Evolutionary conservation across 2,329 filamentous ascomycete species (phyloP).

Genomic region (Talaromyces sp.): DNA sequence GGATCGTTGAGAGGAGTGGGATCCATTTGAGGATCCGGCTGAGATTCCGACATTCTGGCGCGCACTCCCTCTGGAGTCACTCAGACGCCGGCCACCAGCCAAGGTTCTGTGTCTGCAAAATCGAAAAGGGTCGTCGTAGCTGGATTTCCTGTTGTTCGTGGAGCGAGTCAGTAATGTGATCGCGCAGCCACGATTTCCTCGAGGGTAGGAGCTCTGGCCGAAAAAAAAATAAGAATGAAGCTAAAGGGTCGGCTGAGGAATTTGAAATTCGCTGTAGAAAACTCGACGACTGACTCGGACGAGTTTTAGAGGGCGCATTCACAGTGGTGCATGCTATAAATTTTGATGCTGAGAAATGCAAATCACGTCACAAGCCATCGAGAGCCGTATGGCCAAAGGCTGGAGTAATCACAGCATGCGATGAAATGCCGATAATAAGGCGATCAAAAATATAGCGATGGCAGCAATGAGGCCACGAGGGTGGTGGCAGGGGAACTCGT

Average conservation of each 20-base stretch:
- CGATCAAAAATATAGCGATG: background rate
- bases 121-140: background rate
- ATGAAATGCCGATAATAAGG: background rate
- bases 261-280: background rate
- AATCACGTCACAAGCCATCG: background rate
- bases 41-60: slow-evolving; percentile 8
- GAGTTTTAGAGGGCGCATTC: background rate
- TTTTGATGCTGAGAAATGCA: background rate
- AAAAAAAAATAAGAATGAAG: background rate
- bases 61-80: background rate
- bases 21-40: background rate
- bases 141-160: background rate
- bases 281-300: background rate
- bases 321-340: background rate
- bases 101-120: background rate
- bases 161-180: background rate
- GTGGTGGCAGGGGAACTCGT: background rate
- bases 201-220: background rate
- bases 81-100: background rate
- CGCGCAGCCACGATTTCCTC: background rate
- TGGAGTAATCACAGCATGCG: background rate
- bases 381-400: background rate
- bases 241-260: background rate
- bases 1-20: background rate
- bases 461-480: background rate